phyloP scores from a whole-genome alignment of 139 green algal species.

The Coelastrella sp. region DNA sequence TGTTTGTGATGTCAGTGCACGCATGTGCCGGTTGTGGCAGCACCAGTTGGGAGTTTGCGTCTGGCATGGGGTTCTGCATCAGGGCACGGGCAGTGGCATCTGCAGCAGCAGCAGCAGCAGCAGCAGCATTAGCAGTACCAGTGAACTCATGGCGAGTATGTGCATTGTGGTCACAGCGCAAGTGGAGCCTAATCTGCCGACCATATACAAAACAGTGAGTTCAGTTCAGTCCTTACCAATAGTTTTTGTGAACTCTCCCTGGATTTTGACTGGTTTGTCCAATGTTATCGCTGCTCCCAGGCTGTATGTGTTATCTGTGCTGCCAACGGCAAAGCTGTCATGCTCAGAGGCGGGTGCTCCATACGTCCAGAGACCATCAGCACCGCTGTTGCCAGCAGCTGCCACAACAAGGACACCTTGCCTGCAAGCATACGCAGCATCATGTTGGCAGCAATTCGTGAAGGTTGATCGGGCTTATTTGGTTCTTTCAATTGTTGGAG shows the following conservation, averaged over 20 bases:
- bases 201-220: too few relatives aligned
- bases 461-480: too few relatives aligned
- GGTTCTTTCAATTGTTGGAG: too few relatives aligned
- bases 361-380: conserved; percentile 29
- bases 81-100: conserved; percentile 4
- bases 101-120: neutral
- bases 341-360: conserved; percentile 7
- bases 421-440: neutral
- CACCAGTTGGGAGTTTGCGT: neutral
- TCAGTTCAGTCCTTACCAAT: conserved; percentile 2
- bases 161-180: too few relatives aligned
- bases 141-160: too few relatives aligned
- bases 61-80: conserved; percentile 20
- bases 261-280: neutral
- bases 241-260: neutral
- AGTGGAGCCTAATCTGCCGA: too few relatives aligned
- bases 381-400: conserved; percentile 11
- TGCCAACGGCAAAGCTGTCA: conserved; percentile 29
- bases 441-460: too few relatives aligned
- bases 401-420: conserved; percentile 31
- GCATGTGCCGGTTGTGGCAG: neutral
- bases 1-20: conserved; percentile 1
- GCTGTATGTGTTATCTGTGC: conserved; percentile 36
- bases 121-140: too few relatives aligned
- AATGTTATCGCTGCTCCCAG: neutral